A percentile compares a stretch with the other conserved stretches of the same genome.
Conservation (phyloP, 2,329 filamentous ascomycete genomes). For the Aspergillus awamori region DNA sequence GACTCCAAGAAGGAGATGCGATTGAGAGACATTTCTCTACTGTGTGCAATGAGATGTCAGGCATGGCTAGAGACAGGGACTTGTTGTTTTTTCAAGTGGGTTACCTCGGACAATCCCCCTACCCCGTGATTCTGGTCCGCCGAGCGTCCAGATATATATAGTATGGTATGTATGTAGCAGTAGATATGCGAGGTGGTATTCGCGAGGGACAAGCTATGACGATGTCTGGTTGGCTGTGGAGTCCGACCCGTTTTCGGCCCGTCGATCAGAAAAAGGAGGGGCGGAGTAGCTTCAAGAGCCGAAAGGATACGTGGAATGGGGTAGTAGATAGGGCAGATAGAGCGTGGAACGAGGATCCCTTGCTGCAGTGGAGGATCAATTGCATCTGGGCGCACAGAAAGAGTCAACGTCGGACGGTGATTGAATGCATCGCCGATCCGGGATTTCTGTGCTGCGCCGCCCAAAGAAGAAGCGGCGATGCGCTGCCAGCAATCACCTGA, state of each 20-base stretch:
- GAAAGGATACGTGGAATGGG: neutral
- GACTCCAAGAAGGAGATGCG: slow-evolving; percentile 49
- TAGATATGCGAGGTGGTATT: neutral
- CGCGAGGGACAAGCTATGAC: slow-evolving; percentile 3
- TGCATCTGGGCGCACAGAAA: neutral
- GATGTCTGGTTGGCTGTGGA: slow-evolving; percentile 11
- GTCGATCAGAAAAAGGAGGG: slow-evolving; percentile 5
- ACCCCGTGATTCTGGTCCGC: neutral
- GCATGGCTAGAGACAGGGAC: neutral
- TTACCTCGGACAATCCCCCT: neutral
- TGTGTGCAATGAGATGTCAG: neutral
- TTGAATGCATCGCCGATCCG: neutral
- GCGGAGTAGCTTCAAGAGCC: neutral
- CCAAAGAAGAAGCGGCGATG: neutral
- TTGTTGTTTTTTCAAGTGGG: neutral
- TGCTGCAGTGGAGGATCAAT: neutral
- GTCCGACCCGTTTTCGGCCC: slow-evolving; percentile 11
- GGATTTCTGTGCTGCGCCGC: neutral
- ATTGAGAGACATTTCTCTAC: slow-evolving; percentile 44
- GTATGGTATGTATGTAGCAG: neutral
- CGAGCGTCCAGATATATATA: neutral
- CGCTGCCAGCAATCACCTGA: slow-evolving; percentile 21
- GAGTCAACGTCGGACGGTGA: neutral
- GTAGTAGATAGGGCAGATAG: neutral
- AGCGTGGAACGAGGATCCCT: neutral